Evolutionary conservation across 345 rosid genomes (phyloP).

Genomic region (Eucalyptus melliodora): DNA sequence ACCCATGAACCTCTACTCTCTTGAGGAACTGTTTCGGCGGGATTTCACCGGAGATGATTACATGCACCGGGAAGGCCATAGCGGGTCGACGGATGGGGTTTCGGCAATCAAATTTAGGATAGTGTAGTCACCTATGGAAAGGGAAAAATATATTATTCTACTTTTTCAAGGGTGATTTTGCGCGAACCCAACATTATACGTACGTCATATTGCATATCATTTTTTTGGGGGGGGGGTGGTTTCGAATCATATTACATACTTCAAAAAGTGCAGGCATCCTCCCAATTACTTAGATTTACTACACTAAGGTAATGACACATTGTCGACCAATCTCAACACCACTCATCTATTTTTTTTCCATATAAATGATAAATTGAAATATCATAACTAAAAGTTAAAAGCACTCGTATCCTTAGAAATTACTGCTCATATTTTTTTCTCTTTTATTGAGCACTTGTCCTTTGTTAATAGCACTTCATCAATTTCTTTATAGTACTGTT

Average conservation of each 20-base stretch:
- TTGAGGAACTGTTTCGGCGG: background rate
- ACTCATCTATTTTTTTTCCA: background rate
- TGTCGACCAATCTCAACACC: background rate
- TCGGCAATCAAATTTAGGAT: constrained; percentile 23
- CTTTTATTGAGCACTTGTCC: too few species aligned
- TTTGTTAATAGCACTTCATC: too few species aligned
- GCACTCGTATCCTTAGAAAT: background rate
- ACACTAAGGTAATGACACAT: background rate
- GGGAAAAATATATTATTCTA: background rate
- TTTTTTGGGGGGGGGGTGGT: too few species aligned
- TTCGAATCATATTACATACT: background rate
- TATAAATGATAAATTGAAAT: background rate
- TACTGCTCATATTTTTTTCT: too few species aligned
- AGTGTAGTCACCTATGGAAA: background rate
- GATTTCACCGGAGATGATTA: constrained; percentile 24
- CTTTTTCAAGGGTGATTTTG: background rate
- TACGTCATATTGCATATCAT: background rate
- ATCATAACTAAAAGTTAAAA: background rate
- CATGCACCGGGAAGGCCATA: constrained; percentile 5
- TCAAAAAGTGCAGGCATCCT: background rate
- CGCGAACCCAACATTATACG: background rate
- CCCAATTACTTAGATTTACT: background rate
- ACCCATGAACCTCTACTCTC: constrained; percentile 27
- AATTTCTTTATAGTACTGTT: too few species aligned
- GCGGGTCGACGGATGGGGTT: background rate